Evolutionary conservation across 306 rosid genomes (phyloP).

Genomic region (Hippophae gyantsensis): DNA sequence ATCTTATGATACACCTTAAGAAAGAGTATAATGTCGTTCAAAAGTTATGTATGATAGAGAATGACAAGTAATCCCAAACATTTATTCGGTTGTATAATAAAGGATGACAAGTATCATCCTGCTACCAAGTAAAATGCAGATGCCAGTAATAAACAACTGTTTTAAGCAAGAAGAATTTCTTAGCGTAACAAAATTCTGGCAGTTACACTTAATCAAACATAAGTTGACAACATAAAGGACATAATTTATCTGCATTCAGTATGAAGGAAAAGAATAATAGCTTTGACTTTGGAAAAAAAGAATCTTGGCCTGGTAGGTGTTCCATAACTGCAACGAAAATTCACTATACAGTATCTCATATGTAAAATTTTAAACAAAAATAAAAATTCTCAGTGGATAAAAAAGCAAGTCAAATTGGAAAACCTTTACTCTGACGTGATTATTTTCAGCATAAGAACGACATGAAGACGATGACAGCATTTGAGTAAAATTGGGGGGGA

Average conservation of each 20-base stretch:
- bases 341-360: not conserved
- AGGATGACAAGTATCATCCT: not conserved
- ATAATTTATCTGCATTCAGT: too few relatives aligned
- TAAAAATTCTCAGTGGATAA: not conserved
- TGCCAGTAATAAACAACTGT: not conserved
- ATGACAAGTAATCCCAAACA: conserved; percentile 6
- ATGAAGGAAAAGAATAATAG: too few relatives aligned
- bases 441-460: too few relatives aligned
- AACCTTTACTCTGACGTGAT: too few relatives aligned
- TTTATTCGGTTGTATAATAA: not conserved
- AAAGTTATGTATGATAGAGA: conserved; percentile 9
- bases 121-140: not conserved
- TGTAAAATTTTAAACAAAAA: not conserved
- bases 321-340: conserved; percentile 1
- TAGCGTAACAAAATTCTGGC: not conserved
- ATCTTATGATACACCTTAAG: conserved; percentile 75
- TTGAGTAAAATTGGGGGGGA: not conserved
- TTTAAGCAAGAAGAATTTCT: not conserved
- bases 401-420: not conserved
- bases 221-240: not conserved
- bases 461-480: too few relatives aligned
- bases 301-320: not conserved
- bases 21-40: conserved; percentile 13
- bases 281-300: too few relatives aligned
- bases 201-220: not conserved